phyloP scores from a whole-genome alignment of 306 rosid genomes.

The Inga laurina region DNA sequence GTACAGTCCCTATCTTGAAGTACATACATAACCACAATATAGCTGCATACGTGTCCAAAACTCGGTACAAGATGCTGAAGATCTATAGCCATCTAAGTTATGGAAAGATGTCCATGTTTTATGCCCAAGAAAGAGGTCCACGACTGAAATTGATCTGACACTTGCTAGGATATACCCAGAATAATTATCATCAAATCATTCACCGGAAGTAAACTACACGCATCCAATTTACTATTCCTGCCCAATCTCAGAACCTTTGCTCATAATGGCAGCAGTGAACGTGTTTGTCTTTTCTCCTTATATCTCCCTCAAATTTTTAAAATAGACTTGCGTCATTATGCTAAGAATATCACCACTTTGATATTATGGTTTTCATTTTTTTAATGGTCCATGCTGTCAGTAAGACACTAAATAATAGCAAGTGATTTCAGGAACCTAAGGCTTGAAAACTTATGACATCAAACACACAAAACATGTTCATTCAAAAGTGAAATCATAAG shows the following conservation, averaged over 20 bases:
- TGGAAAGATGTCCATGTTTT: background rate
- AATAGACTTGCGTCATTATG: background rate
- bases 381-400: background rate
- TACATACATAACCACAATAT: background rate
- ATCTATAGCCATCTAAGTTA: background rate
- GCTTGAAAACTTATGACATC: background rate
- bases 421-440: background rate
- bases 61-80: background rate
- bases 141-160: background rate
- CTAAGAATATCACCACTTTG: background rate
- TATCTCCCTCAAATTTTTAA: constrained; percentile 10
- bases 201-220: background rate
- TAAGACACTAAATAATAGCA: background rate
- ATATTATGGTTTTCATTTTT: background rate
- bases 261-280: background rate
- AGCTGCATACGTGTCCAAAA: background rate
- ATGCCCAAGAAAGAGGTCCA: constrained; percentile 1
- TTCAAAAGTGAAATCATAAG: background rate
- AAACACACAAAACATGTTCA: background rate
- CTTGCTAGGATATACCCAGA: constrained; percentile 13
- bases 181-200: constrained; percentile 1
- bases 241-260: background rate
- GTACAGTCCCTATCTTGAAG: background rate
- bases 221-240: constrained; percentile 10
- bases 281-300: background rate